These are phyloP conservation scores for Russula vinacea DNA, from an alignment of 768 basidiomycete species.

Conservation along the genomic window DNA sequence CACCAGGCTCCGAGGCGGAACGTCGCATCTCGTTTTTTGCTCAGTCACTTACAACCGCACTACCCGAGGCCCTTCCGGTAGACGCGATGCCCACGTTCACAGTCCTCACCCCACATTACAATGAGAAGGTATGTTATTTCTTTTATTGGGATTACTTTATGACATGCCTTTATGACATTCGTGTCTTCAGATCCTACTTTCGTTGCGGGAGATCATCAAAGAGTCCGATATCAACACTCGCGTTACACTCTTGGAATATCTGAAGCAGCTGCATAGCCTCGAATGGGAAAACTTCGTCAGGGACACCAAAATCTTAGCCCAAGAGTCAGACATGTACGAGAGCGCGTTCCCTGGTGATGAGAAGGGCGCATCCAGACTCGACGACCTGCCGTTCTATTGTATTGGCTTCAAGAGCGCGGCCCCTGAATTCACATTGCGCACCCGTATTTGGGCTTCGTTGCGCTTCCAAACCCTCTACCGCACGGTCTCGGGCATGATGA, in stretches of 20 bases:
- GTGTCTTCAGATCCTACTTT: slow-evolving; percentile 74
- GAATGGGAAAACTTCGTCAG: slow-evolving; percentile 99
- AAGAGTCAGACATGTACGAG: slow-evolving; percentile 86
- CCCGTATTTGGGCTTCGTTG: slow-evolving; percentile 98
- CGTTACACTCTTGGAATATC: slow-evolving; percentile 94
- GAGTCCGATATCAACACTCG: slow-evolving; percentile 97
- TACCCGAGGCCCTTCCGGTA: slow-evolving; percentile 90
- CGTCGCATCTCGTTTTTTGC: slow-evolving; percentile 99
- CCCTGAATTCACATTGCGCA: slow-evolving; percentile 96
- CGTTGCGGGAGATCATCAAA: slow-evolving; percentile 95
- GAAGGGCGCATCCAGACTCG: slow-evolving; percentile 77
- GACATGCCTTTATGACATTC: not conserved
- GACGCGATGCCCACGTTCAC: slow-evolving; percentile 99
- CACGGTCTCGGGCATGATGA: slow-evolving; percentile 99
- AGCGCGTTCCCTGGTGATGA: slow-evolving; percentile 75
- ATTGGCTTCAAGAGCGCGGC: slow-evolving; percentile 99
- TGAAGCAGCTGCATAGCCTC: slow-evolving; percentile 95
- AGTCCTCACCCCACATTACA: slow-evolving; percentile 96
- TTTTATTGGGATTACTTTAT: not conserved
- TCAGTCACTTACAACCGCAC: slow-evolving; percentile 91
- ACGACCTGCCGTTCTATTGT: slow-evolving; percentile 96
- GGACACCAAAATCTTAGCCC: slow-evolving; percentile 98
- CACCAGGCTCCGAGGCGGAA: slow-evolving; percentile 90
- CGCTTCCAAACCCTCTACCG: slow-evolving; percentile 98
- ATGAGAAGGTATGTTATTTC: slow-evolving; percentile 70